A percentile compares a stretch with the other conserved stretches of the same genome.
Conservation (phyloP, 768 basidiomycete species). For the Pholiota molesta region DNA sequence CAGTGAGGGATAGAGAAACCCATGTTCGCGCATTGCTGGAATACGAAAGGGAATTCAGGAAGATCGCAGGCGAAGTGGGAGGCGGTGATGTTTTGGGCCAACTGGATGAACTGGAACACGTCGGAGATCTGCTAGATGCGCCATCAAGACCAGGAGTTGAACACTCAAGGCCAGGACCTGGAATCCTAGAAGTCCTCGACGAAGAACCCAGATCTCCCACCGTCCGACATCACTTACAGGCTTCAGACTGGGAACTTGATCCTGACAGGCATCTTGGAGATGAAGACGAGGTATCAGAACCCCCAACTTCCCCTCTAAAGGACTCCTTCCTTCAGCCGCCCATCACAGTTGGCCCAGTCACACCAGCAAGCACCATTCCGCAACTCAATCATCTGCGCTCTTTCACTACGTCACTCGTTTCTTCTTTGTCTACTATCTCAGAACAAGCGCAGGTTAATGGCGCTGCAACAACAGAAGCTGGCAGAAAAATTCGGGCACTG, state of each 20-base stretch:
- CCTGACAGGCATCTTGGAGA: constrained; percentile 52
- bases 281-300: constrained; percentile 49
- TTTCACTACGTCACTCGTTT: constrained; percentile 73
- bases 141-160: constrained; percentile 23
- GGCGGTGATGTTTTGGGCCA: constrained; percentile 73
- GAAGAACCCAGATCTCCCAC: constrained; percentile 30
- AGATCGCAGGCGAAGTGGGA: constrained; percentile 76
- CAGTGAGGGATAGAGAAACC: constrained; percentile 74
- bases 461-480: constrained; percentile 83
- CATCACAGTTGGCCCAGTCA: constrained; percentile 49
- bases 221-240: constrained; percentile 26
- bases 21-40: constrained; percentile 81
- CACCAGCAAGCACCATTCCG: constrained; percentile 61
- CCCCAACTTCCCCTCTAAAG: constrained; percentile 54
- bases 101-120: constrained; percentile 61
- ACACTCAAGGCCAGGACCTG: constrained; percentile 28
- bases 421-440: constrained; percentile 75
- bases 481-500: constrained; percentile 81
- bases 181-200: constrained; percentile 29
- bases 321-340: constrained; percentile 59
- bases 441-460: constrained; percentile 90
- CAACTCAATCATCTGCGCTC: constrained; percentile 74
- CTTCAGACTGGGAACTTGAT: constrained; percentile 66
- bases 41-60: constrained; percentile 78
- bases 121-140: constrained; percentile 48